Base-by-base conservation (phyloP, 139 green algal genomes). In the Zygnema cylindricum region DNA sequence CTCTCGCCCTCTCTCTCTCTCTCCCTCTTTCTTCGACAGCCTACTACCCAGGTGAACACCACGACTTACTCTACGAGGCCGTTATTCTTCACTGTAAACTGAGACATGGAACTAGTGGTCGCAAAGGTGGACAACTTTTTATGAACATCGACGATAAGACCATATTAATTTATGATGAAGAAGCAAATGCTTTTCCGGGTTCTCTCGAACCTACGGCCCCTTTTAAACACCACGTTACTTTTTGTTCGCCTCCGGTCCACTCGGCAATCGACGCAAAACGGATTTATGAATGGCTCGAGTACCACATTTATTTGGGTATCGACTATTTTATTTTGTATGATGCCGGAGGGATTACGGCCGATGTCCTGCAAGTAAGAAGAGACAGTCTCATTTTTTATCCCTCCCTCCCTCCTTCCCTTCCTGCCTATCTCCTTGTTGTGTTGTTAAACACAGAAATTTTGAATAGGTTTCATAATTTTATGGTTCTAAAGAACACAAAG, bases 281-380 rank as follows among this genome's bases (percentile, higher is more conserved):
- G 16, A 35, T 88, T 1, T 84, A 63, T 43, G 69, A 88, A 76
- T 88, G 83, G 83, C 33, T 88, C n/a, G 69, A 88, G 69, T 88
- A 88, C 69, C 83, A 88, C 22, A 21, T 25, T 22, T 57, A 49
- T 38, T 23, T 84, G n/a, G 83, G 83, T 21, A 76, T 88, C 40
- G 57, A 84, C n/a, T 77, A 57, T 76, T 85, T 84, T 1, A 57
- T 88, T 33, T 36, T 88, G 30, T 88, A 88, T 7, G 83, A 88
- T 35, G 69, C 69, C 21, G 83, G 83, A 33, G 83, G 83, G 1
- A 57, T 88, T 21, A 43, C 63, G 40, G 69, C 55, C 25, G 83
- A 33, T n/a, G 81, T 87, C 30, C 42, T 55, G 30, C 81, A 78
- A 42, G 81, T 87, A 54, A 49, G 76, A 40, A 43, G 71, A 25